Conservation (phyloP, 768 basidiomycete genomes). For the Suillus hirtellus region DNA sequence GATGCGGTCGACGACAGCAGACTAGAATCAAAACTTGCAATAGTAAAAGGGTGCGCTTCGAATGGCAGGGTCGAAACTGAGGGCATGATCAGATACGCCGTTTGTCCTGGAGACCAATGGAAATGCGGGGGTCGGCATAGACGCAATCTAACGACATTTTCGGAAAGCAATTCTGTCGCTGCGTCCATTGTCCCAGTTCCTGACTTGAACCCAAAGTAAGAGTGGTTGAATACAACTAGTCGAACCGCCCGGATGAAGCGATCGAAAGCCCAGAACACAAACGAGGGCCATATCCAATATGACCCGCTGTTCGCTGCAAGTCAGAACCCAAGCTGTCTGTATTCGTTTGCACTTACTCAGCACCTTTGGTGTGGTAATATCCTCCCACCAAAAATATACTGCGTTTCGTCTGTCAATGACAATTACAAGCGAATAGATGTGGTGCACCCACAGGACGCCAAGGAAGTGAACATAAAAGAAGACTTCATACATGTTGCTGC, state of each 20-base stretch:
- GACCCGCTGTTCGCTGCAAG: constrained; percentile 17
- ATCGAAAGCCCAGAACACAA: constrained; percentile 43
- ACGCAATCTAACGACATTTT: constrained; percentile 48
- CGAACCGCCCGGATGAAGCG: constrained; percentile 49
- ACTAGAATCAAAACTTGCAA: constrained; percentile 42
- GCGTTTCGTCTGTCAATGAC: constrained; percentile 11
- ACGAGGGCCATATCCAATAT: constrained; percentile 34
- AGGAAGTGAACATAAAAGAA: constrained; percentile 53
- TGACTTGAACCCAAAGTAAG: constrained; percentile 34
- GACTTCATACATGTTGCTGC: constrained; percentile 47
- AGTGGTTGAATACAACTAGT: constrained; percentile 43
- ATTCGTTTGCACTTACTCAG: constrained; percentile 15
- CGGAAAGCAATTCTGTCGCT: constrained; percentile 43
- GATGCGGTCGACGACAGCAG: constrained; percentile 15
- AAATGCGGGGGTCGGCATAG: constrained; percentile 47
- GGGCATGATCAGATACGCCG: constrained; percentile 52
- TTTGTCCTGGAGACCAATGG: constrained; percentile 56
- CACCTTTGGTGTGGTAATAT: constrained; percentile 40
- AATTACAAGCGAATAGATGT: fast-evolving
- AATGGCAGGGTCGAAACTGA: constrained; percentile 43
- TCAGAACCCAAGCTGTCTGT: not conserved
- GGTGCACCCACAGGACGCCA: constrained; percentile 38
- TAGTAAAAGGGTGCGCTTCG: constrained; percentile 65
- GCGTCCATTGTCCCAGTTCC: constrained; percentile 36
- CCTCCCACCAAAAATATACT: constrained; percentile 39